Evolutionary conservation across 305 asterid genomes (phyloP).

Genomic region (Fraxinus sp.): DNA sequence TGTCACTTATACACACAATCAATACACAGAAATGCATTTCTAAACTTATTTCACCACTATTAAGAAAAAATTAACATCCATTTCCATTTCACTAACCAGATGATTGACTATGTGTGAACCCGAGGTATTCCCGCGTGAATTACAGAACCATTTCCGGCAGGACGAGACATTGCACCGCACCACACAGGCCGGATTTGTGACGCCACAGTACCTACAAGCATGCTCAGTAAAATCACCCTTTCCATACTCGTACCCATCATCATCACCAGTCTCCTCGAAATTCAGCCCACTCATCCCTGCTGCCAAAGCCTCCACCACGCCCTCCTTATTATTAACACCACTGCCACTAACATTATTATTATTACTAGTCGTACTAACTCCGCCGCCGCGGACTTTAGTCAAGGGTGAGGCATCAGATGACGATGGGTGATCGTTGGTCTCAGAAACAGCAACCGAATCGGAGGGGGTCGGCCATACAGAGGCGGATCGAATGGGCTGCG

Average conservation of each 20-base stretch:
- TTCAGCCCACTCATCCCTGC: constrained; percentile 93
- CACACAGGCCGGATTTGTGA: constrained; percentile 92
- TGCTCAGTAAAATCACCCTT: constrained; percentile 89
- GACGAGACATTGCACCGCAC: constrained; percentile 92
- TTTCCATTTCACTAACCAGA: constrained; percentile 56
- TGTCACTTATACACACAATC: background rate
- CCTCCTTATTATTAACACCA: constrained; percentile 52
- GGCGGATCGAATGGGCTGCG: constrained; percentile 90
- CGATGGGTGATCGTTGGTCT: constrained; percentile 30
- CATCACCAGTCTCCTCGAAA: constrained; percentile 92
- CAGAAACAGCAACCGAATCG: constrained; percentile 53
- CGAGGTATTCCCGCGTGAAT: constrained; percentile 95
- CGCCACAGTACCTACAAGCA: constrained; percentile 93
- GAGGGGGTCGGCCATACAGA: constrained; percentile 82
- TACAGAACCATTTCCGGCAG: constrained; percentile 95
- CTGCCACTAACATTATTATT: constrained; percentile 25
- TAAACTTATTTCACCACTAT: background rate
- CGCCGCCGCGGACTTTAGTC: constrained; percentile 43
- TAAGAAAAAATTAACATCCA: background rate
- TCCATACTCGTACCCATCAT: constrained; percentile 78
- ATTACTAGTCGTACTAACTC: constrained; percentile 22
- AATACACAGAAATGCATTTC: background rate
- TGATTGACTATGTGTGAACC: constrained; percentile 98
- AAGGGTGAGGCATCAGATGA: constrained; percentile 57
- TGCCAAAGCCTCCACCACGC: constrained; percentile 82